Conservation (phyloP, 108 stramenopile genomes). For the Cyclotella choctawhatcheeana region DNA sequence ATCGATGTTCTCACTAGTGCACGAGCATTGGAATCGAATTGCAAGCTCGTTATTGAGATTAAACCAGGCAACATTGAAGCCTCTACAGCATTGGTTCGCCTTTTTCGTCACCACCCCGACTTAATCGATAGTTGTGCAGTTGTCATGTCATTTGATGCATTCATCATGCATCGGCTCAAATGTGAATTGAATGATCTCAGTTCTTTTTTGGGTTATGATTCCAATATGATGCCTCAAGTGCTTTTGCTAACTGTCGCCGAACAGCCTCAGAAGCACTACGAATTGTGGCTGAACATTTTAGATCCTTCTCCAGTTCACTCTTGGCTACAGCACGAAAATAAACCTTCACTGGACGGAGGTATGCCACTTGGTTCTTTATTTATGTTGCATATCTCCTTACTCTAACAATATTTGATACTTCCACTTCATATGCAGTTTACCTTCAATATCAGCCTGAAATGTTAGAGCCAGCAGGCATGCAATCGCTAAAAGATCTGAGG, state of each 20-base stretch:
- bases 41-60: conserved; percentile 74
- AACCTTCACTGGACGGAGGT: conserved; percentile 63
- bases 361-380: neutral
- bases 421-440: conserved; percentile 48
- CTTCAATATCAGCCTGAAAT: conserved; percentile 74
- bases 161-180: conserved; percentile 69
- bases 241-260: conserved; percentile 68
- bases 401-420: too few species aligned
- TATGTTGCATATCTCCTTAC: neutral
- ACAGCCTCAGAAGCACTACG: conserved; percentile 51
- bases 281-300: conserved; percentile 53
- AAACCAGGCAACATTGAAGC: conserved; percentile 80
- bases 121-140: conserved; percentile 61
- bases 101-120: conserved; percentile 70
- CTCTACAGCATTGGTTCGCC: conserved; percentile 62
- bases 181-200: conserved; percentile 47
- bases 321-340: conserved; percentile 53
- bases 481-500: conserved; percentile 48
- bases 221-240: conserved; percentile 55
- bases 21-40: conserved; percentile 60
- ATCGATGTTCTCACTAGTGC: conserved; percentile 74
- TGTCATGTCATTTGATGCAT: conserved; percentile 81
- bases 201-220: conserved; percentile 17
- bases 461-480: conserved; percentile 57
- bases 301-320: conserved; percentile 61